Percentiles rank a stretch among this genome's conserved stretches.
Conservation (phyloP, 1,284 basidiomycete species). For the Xerocomus amazonicus region DNA sequence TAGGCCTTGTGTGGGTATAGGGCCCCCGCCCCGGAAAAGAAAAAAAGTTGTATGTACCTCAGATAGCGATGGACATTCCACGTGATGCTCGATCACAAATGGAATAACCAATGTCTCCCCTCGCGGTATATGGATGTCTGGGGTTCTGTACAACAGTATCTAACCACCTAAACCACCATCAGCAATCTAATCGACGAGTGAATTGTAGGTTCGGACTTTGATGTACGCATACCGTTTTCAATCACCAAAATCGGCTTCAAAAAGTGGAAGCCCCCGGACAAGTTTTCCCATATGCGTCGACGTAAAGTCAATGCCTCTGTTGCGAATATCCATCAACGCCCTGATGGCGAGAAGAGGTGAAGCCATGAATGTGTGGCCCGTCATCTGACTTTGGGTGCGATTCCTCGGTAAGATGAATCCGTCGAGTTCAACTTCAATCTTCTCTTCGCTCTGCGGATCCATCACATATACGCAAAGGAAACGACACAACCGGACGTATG, state of each 20-base stretch:
- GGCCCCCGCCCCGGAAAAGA: no score
- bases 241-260: not conserved
- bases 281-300: conserved; percentile 1
- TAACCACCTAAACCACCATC: no score
- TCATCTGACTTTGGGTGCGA: not conserved
- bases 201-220: no score
- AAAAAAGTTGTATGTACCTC: no score
- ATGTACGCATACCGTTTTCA: no score
- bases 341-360: not conserved
- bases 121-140: no score
- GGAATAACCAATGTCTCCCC: no score
- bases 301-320: not conserved
- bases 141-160: no score
- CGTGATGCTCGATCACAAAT: no score
- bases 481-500: not conserved
- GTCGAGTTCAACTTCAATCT: conserved; percentile 25
- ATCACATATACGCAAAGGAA: conserved; percentile 10
- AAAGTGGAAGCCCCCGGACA: not conserved
- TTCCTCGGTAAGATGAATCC: conserved; percentile 33
- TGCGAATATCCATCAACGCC: not conserved
- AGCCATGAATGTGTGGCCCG: not conserved
- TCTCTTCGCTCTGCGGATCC: conserved; percentile 9
- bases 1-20: no score
- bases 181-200: no score
- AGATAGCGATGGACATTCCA: no score